Base-by-base conservation (phyloP, 106 monocot genomes). In the Iris macrosiphon region DNA sequence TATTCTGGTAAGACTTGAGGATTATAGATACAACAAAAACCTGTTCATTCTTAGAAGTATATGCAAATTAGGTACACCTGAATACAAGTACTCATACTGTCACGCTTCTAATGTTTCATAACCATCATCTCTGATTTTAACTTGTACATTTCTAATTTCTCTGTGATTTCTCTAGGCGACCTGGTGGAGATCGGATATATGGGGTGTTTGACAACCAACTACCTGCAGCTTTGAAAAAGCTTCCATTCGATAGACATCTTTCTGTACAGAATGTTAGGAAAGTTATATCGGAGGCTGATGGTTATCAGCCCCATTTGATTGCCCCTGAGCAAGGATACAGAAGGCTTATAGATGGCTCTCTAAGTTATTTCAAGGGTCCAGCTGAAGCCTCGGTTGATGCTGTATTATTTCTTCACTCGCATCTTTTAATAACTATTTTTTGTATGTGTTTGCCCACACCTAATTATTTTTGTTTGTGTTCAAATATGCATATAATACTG, bases 311-410 rank as follows among this genome's bases (percentile, higher is more conserved):
- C 7, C 92, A 92, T 69, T 49, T 87, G 19, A 87, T 92, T 61
- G 92, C 92, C 18, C 92, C 92, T 14, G 92, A 92, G 59, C 92
- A 92, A 60, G 92, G 86, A 23, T 92, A 92, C 39, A 79, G 92
- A 75, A 82, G 92, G 66, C 87, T 92, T 51, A 92, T 92, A 41
- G 92, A 92, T 71, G 71, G 82, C 54, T 92, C 92, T 29, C 76
- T 92, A 7, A 28, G 72, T 47, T 92, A 72, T 65, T 92, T 92
- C 64, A 92, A 87, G 70, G 92, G 87, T 38, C 92, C 92, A 59
- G 87, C 92, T 45, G 92, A 92, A 79, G 92, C 92, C 34, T 79
- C 87, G 31, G 92, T 92, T 64, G 92, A 92, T 72, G 87, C 92
- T 61, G 92, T 92, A 87, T 26, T 24, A 30, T 18, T 45, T 40